These are phyloP conservation scores for Coemansia sp. DNA, from an alignment of 192 early-diverging fungal species.

Conservation along the genomic window DNA sequence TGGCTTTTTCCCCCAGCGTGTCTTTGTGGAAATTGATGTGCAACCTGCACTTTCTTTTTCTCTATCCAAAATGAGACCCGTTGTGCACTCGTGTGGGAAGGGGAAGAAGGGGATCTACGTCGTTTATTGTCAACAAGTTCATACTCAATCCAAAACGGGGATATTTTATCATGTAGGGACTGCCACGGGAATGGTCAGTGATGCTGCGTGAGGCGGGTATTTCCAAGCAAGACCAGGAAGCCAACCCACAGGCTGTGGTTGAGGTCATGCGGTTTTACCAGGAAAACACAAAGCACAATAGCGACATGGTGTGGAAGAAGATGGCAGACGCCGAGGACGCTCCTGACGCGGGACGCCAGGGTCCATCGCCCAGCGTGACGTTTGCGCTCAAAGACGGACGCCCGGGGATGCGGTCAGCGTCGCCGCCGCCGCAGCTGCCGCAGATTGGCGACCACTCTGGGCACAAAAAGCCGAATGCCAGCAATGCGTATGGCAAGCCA, in stretches of 20 bases:
- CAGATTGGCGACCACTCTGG: slow-evolving; percentile 31
- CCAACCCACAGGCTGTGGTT: slow-evolving; percentile 96
- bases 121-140: slow-evolving; percentile 6
- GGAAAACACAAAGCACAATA: slow-evolving; percentile 61
- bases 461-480: slow-evolving; percentile 3
- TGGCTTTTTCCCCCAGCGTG: neutral
- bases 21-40: slow-evolving; percentile 23
- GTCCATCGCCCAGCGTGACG: slow-evolving; percentile 32
- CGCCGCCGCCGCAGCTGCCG: slow-evolving; percentile 47
- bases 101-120: neutral
- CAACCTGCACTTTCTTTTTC: neutral
- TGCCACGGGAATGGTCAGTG: slow-evolving; percentile 91
- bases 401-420: slow-evolving; percentile 19
- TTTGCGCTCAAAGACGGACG: slow-evolving; percentile 58
- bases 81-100: neutral
- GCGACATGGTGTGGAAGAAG: slow-evolving; percentile 52
- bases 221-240: slow-evolving; percentile 93
- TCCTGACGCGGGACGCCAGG: slow-evolving; percentile 44
- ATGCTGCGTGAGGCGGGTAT: slow-evolving; percentile 93
- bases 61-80: neutral
- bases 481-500: slow-evolving; percentile 28
- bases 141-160: neutral
- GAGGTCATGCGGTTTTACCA: slow-evolving; percentile 99
- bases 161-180: slow-evolving; percentile 59
- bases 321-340: slow-evolving; percentile 37